Base-by-base conservation (phyloP, 768 basidiomycete genomes). In the Rhodotorula kratochvilovae region DNA sequence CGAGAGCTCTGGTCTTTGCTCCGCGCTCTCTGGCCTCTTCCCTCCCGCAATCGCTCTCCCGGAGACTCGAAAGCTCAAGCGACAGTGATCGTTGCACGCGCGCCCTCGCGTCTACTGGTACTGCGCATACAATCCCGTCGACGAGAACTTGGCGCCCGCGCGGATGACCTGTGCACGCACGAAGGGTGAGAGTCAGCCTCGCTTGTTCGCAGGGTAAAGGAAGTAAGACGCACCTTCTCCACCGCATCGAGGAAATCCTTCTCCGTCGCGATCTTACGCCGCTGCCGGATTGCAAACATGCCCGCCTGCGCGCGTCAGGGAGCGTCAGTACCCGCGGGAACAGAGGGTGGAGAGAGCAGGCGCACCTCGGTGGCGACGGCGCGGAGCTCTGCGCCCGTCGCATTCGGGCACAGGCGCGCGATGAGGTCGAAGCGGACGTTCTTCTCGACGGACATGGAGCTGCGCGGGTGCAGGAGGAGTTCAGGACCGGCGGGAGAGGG, bases 261-360 rank as follows among this genome's bases (percentile, higher is more conserved):
- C 80, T 99, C 96, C 11, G 92, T 92, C 1, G 94, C 93, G 2
- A 98, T 92, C 81, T 98, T 98, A 81, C 96, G 85, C 76, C 96
- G 85, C 56, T 92, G 90, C 69, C 96, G 90, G 79, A 99, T 99
- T 3, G 96, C 95, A 82, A 95, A 99, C 96, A 99, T 98, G n/a
- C 96, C 96, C 59, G 96, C 96, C 85, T 50, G 48, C 27, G 27
- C 5, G 46, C 46, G 23, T 19, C 19, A 27, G 23, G 48, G 11
- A 27, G 27, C 21, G 23, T 11, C 25, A 50, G 25, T 8, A 3
- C 1, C 5, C 25, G 48, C 1, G 7, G 48, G 5, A 12, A 10
- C 8, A 50, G 2, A 27, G 48, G 48, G 48, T 3, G 23, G 27
- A 13, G 15, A 50, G 48, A 8, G 48, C 3, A n/a, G 27, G 48